Base-by-base conservation (phyloP, 495 filamentous ascomycete genomes). In the Penicillium argentinense region DNA sequence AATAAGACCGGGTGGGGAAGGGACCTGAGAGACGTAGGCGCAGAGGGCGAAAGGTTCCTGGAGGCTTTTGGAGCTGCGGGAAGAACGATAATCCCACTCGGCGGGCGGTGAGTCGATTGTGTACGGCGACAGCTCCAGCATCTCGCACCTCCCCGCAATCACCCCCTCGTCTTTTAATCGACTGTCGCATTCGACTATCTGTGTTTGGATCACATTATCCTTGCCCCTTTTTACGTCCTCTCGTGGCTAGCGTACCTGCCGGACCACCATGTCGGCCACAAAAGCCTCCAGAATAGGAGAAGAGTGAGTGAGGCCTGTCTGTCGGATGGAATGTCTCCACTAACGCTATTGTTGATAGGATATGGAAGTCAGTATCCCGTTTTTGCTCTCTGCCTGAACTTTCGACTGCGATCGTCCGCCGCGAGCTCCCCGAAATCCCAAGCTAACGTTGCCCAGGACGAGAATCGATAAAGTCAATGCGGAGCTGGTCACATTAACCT, bases 401-500 rank as follows among this genome's bases (percentile, higher is more conserved):
- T 12, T 12, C 28, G 9, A 5, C 9, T 4, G 3, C 28, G 9
- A 4, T 2, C 17, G 17, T 12, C 39, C 47, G 49, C 60, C 47
- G 49, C 40, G 50, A n/a, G n/a, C n/a, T n/a, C n/a, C n/a, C n/a
- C n/a, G n/a, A n/a, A 38, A 37, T 14, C 48, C 23, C n/a, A n/a
- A 11, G n/a, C n/a, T n/a, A n/a, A n/a, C n/a, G n/a, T n/a, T n/a
- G 18, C 33, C 11, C 46, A 83, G 80, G 85, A 78, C 74, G 24
- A 71, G 73, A 56, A 71, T 86, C 48, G 83, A 87, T 60, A 87
- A 87, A 62, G 79, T 87, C 66, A 86, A 96, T 70, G 89, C 93
- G 38, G 93, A 98, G 69, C 78, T 98, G 53, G 93, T 98, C 16
- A 96, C 92, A 46, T 79, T 98, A 59, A 98, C 93, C 29, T 98